phyloP scores from a whole-genome alignment of 257 asterid species.

The Asclepias syriaca region DNA sequence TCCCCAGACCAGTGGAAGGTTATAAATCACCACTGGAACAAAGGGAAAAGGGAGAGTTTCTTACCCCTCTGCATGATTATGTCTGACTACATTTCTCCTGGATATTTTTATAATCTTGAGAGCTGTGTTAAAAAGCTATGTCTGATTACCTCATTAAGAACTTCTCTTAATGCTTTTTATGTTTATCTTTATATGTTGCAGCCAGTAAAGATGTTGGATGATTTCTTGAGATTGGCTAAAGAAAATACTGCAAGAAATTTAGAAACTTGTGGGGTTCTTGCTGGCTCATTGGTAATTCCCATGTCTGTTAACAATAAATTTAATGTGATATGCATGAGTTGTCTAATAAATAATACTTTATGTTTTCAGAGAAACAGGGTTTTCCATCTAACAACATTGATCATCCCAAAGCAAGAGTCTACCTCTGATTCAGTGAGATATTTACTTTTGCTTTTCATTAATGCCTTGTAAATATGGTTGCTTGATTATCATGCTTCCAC shows the following conservation, averaged over 20 bases:
- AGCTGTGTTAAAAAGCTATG: background rate
- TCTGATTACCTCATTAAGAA: conserved; percentile 14
- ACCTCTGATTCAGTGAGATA: conserved; percentile 84
- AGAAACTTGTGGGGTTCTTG: conserved; percentile 96
- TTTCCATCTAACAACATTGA: conserved; percentile 76
- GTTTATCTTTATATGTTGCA: conserved; percentile 33
- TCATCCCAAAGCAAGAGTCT: conserved; percentile 94
- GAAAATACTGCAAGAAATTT: conserved; percentile 67
- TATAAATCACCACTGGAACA: background rate
- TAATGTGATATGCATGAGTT: background rate
- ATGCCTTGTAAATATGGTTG: conserved; percentile 9
- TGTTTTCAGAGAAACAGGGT: conserved; percentile 70
- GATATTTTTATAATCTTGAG: conserved; percentile 6
- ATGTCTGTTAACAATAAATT: conserved; percentile 5
- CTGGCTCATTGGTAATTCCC: conserved; percentile 81
- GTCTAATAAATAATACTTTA: conserved; percentile 21
- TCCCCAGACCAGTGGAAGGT: background rate
- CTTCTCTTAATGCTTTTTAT: conserved; percentile 3
- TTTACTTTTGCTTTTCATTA: background rate
- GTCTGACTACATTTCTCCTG: background rate
- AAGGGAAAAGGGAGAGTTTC: background rate
- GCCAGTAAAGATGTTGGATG: conserved; percentile 91
- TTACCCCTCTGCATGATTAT: background rate
- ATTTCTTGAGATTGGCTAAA: conserved; percentile 79
- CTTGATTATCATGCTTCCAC: conserved; percentile 8